Base-by-base conservation (phyloP, 768 basidiomycete species). In the Coprinopsis sp. region DNA sequence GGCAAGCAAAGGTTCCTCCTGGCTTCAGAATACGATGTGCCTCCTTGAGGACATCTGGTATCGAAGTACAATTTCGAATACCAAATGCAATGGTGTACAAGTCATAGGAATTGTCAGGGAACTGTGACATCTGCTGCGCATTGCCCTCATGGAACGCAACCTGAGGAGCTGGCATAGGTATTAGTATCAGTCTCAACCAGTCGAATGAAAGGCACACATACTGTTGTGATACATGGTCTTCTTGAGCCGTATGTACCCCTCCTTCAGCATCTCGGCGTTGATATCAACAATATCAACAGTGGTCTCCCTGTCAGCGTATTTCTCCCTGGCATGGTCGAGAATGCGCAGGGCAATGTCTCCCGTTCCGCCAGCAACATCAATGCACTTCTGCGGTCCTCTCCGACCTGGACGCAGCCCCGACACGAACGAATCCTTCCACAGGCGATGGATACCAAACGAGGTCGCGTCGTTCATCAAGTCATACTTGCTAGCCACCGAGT, bases 401-500 rank as follows among this genome's bases (percentile, higher is more conserved):
- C 78, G 78, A 30, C 91, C 90, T 3, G 90, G 93, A 53, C 79
- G 77, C 50, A 97, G 65, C 0, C 74, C 67, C 1, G 81, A 76
- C 22, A 97, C 83, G 59, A 90, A 89, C 14, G 82, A 74, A 64
- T 98, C 93, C 67, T 98, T 99, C 96, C 96, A 99, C 19, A 99
- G 70, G 44, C 96, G 78, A 61, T 98, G 96, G 8, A 98, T 84
- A 28, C 96, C 96, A 51, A 98, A 68, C 3, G 96, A 98, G 65
- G 93, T 89, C n/a, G 93, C 91, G 61, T 98, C 96, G 73, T 99
- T 99, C 95, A 99, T 96, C 33, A 97, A 65, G 66, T 98, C 96
- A 68, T 99, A 99, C 36, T 79, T 86, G 28, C 90, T 86, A 33
- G 96, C 93, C 47, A 99, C 96, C 6, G 91, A 95, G 59, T 90